phyloP scores from a whole-genome alignment of 805 yeast species.

The Ogataea ramenticola region DNA sequence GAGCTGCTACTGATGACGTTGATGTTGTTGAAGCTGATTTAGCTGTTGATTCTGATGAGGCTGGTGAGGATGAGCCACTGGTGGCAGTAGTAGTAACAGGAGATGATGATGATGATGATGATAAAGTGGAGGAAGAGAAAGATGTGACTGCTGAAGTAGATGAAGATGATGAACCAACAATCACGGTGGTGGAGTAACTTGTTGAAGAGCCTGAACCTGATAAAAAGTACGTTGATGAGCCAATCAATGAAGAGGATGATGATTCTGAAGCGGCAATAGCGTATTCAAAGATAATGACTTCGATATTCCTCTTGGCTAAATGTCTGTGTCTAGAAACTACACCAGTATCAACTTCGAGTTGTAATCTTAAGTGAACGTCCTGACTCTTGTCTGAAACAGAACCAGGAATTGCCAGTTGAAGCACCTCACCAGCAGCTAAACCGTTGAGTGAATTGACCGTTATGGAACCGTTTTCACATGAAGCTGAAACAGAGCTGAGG shows the following conservation, averaged over 20 bases:
- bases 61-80: too few relatives aligned
- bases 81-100: too few relatives aligned
- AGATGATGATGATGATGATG: too few relatives aligned
- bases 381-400: neutral
- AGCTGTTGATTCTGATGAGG: too few relatives aligned
- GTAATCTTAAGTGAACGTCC: neutral
- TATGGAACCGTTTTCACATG: neutral
- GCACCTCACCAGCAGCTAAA: neutral
- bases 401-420: neutral
- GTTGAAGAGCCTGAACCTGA: conserved; percentile 1
- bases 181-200: conserved; percentile 10
- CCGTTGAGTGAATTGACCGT: neutral
- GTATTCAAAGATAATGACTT: neutral
- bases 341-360: neutral
- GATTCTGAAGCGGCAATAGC: conserved; percentile 10
- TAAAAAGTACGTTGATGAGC: conserved; percentile 10
- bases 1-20: neutral
- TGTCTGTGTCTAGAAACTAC: neutral
- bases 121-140: too few relatives aligned
- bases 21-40: too few relatives aligned
- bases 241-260: conserved; percentile 10
- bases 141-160: conserved; percentile 2
- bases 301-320: neutral
- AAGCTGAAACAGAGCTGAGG: too few relatives aligned
- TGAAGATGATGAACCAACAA: neutral